A percentile compares a stretch with the other conserved stretches of the same genome.
These are phyloP conservation scores for Microthlaspi erraticum DNA, from an alignment of 345 rosid species.

Conservation along the genomic window DNA sequence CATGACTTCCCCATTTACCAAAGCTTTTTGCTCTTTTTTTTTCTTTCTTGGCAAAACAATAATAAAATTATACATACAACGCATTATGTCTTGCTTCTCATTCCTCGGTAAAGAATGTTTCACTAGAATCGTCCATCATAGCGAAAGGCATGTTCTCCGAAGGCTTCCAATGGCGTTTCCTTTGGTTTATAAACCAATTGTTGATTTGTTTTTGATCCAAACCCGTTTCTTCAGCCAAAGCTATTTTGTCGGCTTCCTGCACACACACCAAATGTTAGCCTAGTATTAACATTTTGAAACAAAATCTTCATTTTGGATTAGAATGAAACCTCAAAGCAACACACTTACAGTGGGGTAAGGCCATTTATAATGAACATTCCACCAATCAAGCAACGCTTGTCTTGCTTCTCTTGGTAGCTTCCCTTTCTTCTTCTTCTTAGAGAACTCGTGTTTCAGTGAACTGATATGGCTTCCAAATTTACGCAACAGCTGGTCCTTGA, in stretches of 20 bases:
- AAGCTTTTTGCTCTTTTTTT: neutral
- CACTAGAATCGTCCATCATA: conserved; percentile 62
- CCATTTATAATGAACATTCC: conserved; percentile 81
- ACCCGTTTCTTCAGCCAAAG: conserved; percentile 75
- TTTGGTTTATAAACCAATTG: conserved; percentile 87
- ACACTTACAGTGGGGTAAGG: conserved; percentile 78
- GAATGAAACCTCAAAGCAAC: conserved; percentile 2
- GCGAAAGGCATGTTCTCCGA: conserved; percentile 74
- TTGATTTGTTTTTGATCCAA: conserved; percentile 84
- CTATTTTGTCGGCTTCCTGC: conserved; percentile 75
- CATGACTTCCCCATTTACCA: conserved; percentile 3
- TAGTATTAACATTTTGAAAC: neutral
- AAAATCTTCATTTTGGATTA: neutral
- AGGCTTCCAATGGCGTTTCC: conserved; percentile 91
- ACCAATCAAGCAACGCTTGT: conserved; percentile 75
- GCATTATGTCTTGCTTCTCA: conserved; percentile 23
- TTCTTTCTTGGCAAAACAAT: conserved; percentile 5
- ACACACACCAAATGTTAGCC: conserved; percentile 1
- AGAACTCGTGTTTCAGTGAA: conserved; percentile 74
- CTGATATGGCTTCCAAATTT: conserved; percentile 75
- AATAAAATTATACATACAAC: conserved; percentile 26
- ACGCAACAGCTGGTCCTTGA: conserved; percentile 67
- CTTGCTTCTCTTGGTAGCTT: conserved; percentile 84
- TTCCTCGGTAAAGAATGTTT: conserved; percentile 61
- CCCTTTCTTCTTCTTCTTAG: conserved; percentile 87